A percentile compares a stretch with the other conserved stretches of the same genome.
These are phyloP conservation scores for Spathaspora hagerdaliae DNA, from an alignment of 805 yeast species.

Conservation along the genomic window DNA sequence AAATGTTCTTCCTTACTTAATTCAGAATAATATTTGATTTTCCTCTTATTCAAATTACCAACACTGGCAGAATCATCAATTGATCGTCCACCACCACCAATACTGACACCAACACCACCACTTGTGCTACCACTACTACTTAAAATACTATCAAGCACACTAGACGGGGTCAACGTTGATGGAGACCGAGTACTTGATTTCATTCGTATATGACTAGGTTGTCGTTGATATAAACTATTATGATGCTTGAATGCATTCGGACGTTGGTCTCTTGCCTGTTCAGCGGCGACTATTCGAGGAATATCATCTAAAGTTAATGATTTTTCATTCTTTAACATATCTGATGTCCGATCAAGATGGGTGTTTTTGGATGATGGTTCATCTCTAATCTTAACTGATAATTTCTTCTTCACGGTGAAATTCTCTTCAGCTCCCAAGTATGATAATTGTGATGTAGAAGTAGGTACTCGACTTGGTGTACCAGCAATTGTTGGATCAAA, in stretches of 20 bases:
- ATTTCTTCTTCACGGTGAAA: conserved; percentile 16
- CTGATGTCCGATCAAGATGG: conserved; percentile 60
- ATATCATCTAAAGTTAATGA: conserved; percentile 92
- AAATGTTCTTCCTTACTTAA: conserved; percentile 54
- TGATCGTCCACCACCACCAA: background rate
- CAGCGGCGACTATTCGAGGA: conserved; percentile 94
- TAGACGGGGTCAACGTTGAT: conserved; percentile 3
- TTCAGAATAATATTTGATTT: conserved; percentile 58
- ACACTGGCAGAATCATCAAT: conserved; percentile 1
- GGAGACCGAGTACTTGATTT: background rate
- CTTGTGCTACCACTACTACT: background rate
- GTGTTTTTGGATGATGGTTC: conserved; percentile 36
- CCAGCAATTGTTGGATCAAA: conserved; percentile 1
- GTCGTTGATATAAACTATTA: conserved; percentile 41
- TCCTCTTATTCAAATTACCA: background rate
- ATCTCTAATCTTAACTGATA: conserved; percentile 27
- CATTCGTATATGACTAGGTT: conserved; percentile 12
- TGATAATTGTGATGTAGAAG: conserved; percentile 6
- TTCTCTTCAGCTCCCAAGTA: conserved; percentile 16
- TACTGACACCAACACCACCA: no score
- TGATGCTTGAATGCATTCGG: conserved; percentile 91
- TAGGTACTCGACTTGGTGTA: background rate
- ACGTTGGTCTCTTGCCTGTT: conserved; percentile 88
- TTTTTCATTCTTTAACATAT: conserved; percentile 72
- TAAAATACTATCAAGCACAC: conserved; percentile 6